phyloP scores from a whole-genome alignment of 345 rosid species.

The Populus nigra region DNA sequence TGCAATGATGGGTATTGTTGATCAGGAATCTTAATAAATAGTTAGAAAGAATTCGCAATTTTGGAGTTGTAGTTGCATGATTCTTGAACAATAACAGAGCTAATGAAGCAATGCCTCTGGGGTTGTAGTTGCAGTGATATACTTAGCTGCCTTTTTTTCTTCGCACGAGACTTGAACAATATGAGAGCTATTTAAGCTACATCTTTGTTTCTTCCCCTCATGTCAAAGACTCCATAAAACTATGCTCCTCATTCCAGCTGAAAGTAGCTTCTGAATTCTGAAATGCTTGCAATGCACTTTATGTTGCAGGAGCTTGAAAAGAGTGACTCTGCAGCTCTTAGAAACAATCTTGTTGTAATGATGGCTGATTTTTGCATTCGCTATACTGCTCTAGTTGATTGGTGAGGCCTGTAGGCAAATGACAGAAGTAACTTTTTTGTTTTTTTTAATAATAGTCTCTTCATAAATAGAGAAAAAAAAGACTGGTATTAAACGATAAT shows the following conservation, averaged over 20 bases:
- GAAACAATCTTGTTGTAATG: slow-evolving; percentile 83
- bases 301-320: slow-evolving; percentile 78
- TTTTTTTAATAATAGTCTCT: neutral
- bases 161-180: neutral
- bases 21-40: neutral
- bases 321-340: slow-evolving; percentile 82
- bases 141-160: too few relatives aligned
- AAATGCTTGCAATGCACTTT: neutral
- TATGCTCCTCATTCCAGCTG: neutral
- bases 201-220: neutral
- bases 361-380: slow-evolving; percentile 95
- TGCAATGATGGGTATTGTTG: neutral
- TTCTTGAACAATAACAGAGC: slow-evolving; percentile 3
- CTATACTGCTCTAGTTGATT: slow-evolving; percentile 84
- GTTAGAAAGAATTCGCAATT: neutral
- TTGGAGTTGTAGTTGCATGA: neutral
- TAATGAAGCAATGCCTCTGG: neutral
- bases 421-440: neutral
- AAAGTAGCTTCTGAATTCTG: neutral
- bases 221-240: neutral
- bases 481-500: slow-evolving; percentile 7
- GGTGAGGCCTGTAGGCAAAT: slow-evolving; percentile 53
- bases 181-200: neutral
- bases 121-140: too few relatives aligned
- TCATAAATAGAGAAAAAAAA: slow-evolving; percentile 6